phyloP scores from a whole-genome alignment of 2,329 filamentous ascomycete genomes.

The Stemphylium vesicarium region DNA sequence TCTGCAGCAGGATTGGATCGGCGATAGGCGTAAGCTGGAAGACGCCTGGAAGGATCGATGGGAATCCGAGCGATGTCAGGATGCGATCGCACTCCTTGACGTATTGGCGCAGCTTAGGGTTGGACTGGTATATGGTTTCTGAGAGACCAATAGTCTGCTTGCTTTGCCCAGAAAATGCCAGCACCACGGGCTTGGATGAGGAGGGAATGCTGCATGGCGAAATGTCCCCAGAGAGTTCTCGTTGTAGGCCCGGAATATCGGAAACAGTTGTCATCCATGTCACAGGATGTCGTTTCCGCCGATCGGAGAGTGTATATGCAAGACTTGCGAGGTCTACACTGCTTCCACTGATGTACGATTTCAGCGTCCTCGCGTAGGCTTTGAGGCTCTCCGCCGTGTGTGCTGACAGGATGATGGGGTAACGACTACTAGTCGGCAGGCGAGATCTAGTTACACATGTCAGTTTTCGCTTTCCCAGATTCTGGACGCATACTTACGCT shows the following conservation, averaged over 20 bases:
- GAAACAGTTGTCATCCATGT: constrained; percentile 8
- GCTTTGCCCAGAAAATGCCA: constrained; percentile 11
- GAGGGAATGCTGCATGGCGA: background rate
- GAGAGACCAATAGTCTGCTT: constrained; percentile 7
- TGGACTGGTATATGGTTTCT: constrained; percentile 2
- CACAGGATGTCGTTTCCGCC: constrained; percentile 8
- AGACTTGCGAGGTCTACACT: constrained; percentile 2
- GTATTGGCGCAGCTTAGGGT: constrained; percentile 8
- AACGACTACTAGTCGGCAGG: background rate
- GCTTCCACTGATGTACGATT: background rate
- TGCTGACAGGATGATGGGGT: constrained; percentile 7
- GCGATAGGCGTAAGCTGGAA: constrained; percentile 11
- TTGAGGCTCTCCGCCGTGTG: constrained; percentile 7
- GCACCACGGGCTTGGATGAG: constrained; percentile 2
- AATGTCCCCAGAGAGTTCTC: constrained; percentile 1
- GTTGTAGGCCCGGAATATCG: background rate
- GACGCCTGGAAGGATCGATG: constrained; percentile 16
- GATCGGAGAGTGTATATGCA: constrained; percentile 10
- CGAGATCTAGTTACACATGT: background rate
- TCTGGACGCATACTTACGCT: background rate
- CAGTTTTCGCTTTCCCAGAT: background rate
- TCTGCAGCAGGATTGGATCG: constrained; percentile 22
- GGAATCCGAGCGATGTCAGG: constrained; percentile 9
- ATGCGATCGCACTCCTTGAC: constrained; percentile 21
- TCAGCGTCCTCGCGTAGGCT: background rate